A percentile compares a stretch with the other conserved stretches of the same genome.
These are phyloP conservation scores for Starmera amethionina DNA, from an alignment of 805 yeast species.

Conservation along the genomic window DNA sequence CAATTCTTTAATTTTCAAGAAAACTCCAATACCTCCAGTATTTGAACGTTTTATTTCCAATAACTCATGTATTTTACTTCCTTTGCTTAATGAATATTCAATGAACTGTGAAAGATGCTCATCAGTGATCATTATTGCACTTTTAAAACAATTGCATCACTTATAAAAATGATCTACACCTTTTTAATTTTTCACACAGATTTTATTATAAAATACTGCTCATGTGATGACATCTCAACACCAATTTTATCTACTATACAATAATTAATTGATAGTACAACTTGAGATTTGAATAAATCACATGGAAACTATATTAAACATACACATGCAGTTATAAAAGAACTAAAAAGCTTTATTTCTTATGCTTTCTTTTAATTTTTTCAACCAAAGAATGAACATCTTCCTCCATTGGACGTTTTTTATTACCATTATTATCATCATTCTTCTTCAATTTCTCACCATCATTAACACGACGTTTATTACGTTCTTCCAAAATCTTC, in stretches of 20 bases:
- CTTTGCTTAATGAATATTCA: constrained; percentile 7
- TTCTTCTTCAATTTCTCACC: constrained; percentile 2
- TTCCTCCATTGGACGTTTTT: constrained; percentile 4
- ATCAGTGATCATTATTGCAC: not conserved
- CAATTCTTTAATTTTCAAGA: constrained; percentile 9
- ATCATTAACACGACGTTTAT: constrained; percentile 33
- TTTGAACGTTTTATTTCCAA: constrained; percentile 14
- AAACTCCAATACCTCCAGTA: constrained; percentile 29
- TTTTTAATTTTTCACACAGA: too few species aligned
- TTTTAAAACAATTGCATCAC: too few species aligned
- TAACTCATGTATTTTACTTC: constrained; percentile 4
- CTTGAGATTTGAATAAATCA: not conserved
- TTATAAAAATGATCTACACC: too few species aligned
- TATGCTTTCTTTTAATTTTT: constrained; percentile 37
- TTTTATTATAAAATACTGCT: too few species aligned
- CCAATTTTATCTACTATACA: not conserved
- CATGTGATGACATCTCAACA: not conserved
- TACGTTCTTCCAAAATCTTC: constrained; percentile 67
- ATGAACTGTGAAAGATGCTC: constrained; percentile 7
- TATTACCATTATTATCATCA: constrained; percentile 1
- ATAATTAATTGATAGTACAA: too few species aligned
- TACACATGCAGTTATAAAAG: not conserved
- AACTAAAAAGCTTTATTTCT: constrained; percentile 5
- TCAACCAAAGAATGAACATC: constrained; percentile 30
- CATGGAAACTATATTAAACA: not conserved